phyloP scores from a whole-genome alignment of 441 rosid genomes.

The Pelargonium citronellum region DNA sequence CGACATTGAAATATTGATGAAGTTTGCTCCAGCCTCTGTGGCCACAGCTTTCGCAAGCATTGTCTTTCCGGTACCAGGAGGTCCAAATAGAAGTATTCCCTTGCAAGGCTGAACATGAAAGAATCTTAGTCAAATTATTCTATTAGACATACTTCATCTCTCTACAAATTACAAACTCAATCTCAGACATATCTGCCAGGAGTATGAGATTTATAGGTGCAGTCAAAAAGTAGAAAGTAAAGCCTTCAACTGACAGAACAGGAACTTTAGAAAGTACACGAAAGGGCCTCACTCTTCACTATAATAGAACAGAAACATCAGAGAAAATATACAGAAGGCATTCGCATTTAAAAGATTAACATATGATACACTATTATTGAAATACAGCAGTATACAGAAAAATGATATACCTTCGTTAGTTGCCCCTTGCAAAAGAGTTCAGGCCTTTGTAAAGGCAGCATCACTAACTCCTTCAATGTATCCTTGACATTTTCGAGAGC shows the following conservation, averaged over 20 bases:
- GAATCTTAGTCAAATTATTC: background rate
- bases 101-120: slow-evolving; percentile 65
- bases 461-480: slow-evolving; percentile 93
- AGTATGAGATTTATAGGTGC: background rate
- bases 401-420: slow-evolving; percentile 64
- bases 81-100: slow-evolving; percentile 94
- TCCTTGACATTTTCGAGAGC: slow-evolving; percentile 97
- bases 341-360: background rate
- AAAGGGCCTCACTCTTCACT: background rate
- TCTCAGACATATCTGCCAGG: slow-evolving; percentile 2
- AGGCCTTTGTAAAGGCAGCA: slow-evolving; percentile 99
- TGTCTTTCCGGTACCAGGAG: slow-evolving; percentile 99
- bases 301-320: background rate
- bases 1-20: slow-evolving; percentile 96
- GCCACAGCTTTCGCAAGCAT: slow-evolving; percentile 99
- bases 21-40: slow-evolving; percentile 99
- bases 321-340: background rate
- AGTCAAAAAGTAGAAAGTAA: slow-evolving; percentile 1
- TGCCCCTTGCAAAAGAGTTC: slow-evolving; percentile 96
- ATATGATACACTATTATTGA: background rate
- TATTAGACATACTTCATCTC: background rate
- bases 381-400: background rate
- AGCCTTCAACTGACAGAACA: background rate
- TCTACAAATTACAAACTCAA: background rate
- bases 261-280: background rate